Percentiles rank a stretch among this genome's conserved stretches.
These are phyloP conservation scores for Trichoderma asperellum DNA, from an alignment of 2,329 filamentous ascomycete genomes.

Conservation along the genomic window DNA sequence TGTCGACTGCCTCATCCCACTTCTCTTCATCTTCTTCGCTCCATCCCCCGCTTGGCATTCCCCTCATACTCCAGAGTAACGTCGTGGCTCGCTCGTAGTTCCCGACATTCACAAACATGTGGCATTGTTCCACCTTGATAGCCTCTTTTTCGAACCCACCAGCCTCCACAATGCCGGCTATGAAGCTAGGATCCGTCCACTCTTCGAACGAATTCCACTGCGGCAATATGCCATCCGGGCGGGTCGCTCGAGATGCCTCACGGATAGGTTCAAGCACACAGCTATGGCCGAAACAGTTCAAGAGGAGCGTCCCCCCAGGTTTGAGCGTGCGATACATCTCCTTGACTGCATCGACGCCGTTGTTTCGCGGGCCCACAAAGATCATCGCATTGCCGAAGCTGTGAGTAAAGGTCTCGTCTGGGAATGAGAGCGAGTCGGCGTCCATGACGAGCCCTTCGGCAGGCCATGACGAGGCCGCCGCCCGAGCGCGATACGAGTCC, in stretches of 20 bases:
- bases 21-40: conserved; percentile 16
- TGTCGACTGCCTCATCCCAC: conserved; percentile 22
- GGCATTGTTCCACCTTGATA: neutral
- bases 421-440: conserved; percentile 15
- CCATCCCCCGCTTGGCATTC: conserved; percentile 20
- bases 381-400: conserved; percentile 16
- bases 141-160: conserved; percentile 19
- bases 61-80: conserved; percentile 23
- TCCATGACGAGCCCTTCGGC: conserved; percentile 20
- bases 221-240: neutral
- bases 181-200: conserved; percentile 12
- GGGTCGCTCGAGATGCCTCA: conserved; percentile 18
- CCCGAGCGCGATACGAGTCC: conserved; percentile 4
- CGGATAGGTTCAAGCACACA: conserved; percentile 14
- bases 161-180: conserved; percentile 16
- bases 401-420: conserved; percentile 20
- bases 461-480: conserved; percentile 7
- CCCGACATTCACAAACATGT: conserved; percentile 23
- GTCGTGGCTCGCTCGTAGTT: conserved; percentile 2
- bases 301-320: conserved; percentile 18
- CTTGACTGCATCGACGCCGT: conserved; percentile 11
- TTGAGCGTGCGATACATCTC: conserved; percentile 24
- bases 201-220: conserved; percentile 15
- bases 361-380: conserved; percentile 20
- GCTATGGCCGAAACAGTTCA: conserved; percentile 15